These are phyloP conservation scores for Pythium scleroteichum DNA, from an alignment of 352 stramenopile species.

Conservation along the genomic window DNA sequence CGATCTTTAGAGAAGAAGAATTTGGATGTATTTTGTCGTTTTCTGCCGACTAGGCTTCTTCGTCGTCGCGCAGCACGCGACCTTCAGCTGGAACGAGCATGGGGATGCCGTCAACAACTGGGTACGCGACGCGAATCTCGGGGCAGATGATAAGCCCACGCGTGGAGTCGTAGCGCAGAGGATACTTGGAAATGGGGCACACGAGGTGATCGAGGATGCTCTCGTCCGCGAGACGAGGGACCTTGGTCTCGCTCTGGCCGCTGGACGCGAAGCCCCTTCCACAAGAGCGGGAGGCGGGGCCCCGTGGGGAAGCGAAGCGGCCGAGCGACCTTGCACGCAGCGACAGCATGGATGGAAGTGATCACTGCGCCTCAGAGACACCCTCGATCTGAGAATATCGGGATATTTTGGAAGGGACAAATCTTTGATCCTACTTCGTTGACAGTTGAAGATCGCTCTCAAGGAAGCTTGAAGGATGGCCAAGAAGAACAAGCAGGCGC, in stretches of 20 bases:
- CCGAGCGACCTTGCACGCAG: no score
- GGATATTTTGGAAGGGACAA: no score
- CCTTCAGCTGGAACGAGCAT: conserved; percentile 77
- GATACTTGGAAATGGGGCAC: conserved; percentile 85
- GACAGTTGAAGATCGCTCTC: neutral
- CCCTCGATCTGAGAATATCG: no score
- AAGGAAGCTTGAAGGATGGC: conserved; percentile 32
- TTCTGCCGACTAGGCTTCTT: conserved; percentile 24
- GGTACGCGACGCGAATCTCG: conserved; percentile 84
- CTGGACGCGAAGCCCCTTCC: neutral
- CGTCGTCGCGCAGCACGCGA: conserved; percentile 57
- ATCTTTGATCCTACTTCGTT: no score
- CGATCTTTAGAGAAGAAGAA: neutral
- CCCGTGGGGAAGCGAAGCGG: neutral
- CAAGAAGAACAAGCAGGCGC: conserved; percentile 59
- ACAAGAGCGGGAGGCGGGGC: conserved; percentile 14
- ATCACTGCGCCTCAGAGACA: no score
- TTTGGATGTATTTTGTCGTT: no score
- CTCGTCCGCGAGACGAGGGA: conserved; percentile 46
- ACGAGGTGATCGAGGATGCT: conserved; percentile 78
- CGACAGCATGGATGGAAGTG: no score
- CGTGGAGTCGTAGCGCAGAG: conserved; percentile 66
- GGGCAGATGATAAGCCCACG: conserved; percentile 72
- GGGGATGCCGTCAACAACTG: conserved; percentile 71
- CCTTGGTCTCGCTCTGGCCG: no score